Base-by-base conservation (phyloP, 805 yeast species). In the Metschnikowia chrysomelidarum region DNA sequence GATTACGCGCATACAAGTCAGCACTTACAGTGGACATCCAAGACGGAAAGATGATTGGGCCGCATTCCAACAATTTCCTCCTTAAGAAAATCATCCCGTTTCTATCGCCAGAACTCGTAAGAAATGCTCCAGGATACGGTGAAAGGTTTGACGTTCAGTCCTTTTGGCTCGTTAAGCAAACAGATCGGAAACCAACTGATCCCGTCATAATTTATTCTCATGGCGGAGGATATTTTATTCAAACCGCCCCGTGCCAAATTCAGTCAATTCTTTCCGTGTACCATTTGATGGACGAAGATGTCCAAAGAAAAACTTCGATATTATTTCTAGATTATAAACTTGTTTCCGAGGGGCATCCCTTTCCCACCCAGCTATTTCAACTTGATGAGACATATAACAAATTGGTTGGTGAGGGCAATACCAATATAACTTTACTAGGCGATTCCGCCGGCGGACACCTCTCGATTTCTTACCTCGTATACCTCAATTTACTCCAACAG, bases 381-480 rank as follows among this genome's bases (percentile, higher is more conserved):
- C 44, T 61, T 19, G 47, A 50, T 18, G 49, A 43, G 1, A 53
- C 62, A 4, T 60, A 64, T 38, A 25, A 17, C 17, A 18, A 22
- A 27, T 42, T 44, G n/a, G 34, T 52, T n/a, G 30, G 31, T 1
- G 56, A 46, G 6, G 55, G 58, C 2, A 43, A 46, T 32, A 36
- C 46, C 12, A 62, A 63, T 28, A 47, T 66, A 13, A 51, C 53
- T n/a, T 44, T 65, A 4, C 40, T 66, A 40, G 71, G 71, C 4
- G 71, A 66, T 42, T 63, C 69, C 1, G 70, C 70, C 11, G 71
- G 71, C 19, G 70, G 66, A 1, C 54, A 64, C 43, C 51, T 66
- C 40, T 43, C 55, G 8, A 42, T 64, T 13, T 47, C 48, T 15
- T 57, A 53, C 37, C 40, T 60, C n/a, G 61, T 62, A 38, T 51